Conservation (phyloP, 495 filamentous ascomycete species). For the Apiosordaria backusii region DNA sequence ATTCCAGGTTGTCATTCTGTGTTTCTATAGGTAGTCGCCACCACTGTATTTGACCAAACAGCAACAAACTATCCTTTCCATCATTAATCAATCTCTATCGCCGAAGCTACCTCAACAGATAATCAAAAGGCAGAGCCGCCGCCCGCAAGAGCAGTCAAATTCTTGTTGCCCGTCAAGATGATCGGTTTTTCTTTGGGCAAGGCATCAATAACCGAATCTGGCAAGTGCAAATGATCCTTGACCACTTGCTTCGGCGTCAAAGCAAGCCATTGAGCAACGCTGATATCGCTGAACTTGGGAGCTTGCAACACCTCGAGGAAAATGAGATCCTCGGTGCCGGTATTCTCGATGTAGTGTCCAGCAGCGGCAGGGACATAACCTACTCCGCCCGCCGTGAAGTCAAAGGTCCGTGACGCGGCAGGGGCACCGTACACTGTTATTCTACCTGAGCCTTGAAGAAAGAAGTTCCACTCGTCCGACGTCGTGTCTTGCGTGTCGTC, state of each 20-base stretch:
- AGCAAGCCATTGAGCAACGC: slow-evolving; percentile 62
- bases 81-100: too few species aligned
- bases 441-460: slow-evolving; percentile 62
- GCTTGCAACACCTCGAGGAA: slow-evolving; percentile 71
- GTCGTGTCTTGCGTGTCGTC: too few species aligned
- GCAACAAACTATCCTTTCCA: too few species aligned
- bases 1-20: too few species aligned
- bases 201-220: slow-evolving; percentile 48
- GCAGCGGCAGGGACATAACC: slow-evolving; percentile 63
- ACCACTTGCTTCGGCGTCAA: slow-evolving; percentile 63
- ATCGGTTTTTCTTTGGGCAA: slow-evolving; percentile 62
- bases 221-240: slow-evolving; percentile 56
- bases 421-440: slow-evolving; percentile 64
- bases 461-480: slow-evolving; percentile 81
- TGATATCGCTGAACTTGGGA: slow-evolving; percentile 59
- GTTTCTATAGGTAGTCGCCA: too few species aligned
- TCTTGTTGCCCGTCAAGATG: slow-evolving; percentile 48
- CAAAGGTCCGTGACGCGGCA: slow-evolving; percentile 61
- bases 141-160: slow-evolving; percentile 37
- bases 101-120: slow-evolving; percentile 1
- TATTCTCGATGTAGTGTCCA: slow-evolving; percentile 74
- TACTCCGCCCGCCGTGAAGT: slow-evolving; percentile 70
- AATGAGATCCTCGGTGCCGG: slow-evolving; percentile 61
- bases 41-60: too few species aligned
- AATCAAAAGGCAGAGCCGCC: slow-evolving; percentile 29